Evolutionary conservation across 768 basidiomycete genomes (phyloP), one percentile per base, ranked within the genome.

Genomic region (Russula sp.): DNA sequence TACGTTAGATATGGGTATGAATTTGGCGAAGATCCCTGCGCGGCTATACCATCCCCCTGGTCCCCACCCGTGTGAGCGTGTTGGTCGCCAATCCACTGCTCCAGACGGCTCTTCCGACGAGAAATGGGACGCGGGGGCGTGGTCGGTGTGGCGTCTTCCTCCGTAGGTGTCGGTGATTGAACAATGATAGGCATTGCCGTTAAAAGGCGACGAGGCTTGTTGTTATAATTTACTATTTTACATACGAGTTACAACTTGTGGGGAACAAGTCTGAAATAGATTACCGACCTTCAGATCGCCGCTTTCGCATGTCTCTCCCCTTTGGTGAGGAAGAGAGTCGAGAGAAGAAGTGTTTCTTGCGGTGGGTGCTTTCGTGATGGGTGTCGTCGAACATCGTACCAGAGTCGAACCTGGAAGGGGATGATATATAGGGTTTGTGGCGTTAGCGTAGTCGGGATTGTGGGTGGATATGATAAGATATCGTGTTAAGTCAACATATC

Each of bases 1-100:
- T 79, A 79, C 0, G 79, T 76, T 54, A 78, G 76, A 68, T 78
- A 80, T n/a, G 78, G 77, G 59, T 77, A 72, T 57, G 75, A 71
- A 32, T 67, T 20, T 76, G 73, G 48, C 34, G 65, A 34, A 46
- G 53, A 55, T 69, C 71, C 58, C 72, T 71, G 44, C 68, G 67
- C n/a, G n/a, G n/a, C 38, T 73, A 62, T 44, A 61, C 64, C 11
- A 65, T 62, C 63, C 69, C 67, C 32, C 67, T 57, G 42, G 67
- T 56, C 42, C 65, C 51, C 52, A 69, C 64, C n/a, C 67, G 56
- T 11, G 70, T 64, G 42, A 67, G 71, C 28, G 69, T 75, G 77
- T 58, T 80, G 76, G 24, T 81, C 80, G 3, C 70, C 72, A 20
- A 82, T 73, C 80, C 80, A 81, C n/a, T 72, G 76, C 42, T 79